These are phyloP conservation scores for Zygosaccharomyces pseudobailii DNA, from an alignment of 1,139 yeast genomes.

Conservation along the genomic window DNA sequence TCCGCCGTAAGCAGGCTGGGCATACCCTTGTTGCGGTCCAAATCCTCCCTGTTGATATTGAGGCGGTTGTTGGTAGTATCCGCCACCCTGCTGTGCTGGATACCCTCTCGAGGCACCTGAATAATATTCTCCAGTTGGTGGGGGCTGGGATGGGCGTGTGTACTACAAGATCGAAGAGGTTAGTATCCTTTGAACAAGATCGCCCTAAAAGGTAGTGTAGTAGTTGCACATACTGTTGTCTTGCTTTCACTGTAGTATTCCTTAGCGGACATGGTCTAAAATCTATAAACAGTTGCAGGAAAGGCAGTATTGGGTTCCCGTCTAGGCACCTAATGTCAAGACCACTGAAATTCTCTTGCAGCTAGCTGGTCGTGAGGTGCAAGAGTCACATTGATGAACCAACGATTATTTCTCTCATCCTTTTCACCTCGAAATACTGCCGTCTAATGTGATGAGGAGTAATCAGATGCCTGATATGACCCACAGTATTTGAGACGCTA, in stretches of 20 bases:
- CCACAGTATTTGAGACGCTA: too few species aligned
- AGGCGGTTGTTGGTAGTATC: slow-evolving; percentile 8
- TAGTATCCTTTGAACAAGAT: background rate
- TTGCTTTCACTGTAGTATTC: slow-evolving; percentile 27
- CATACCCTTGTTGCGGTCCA: slow-evolving; percentile 10
- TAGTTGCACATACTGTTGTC: slow-evolving; percentile 19
- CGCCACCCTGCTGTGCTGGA: slow-evolving; percentile 10
- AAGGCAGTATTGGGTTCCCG: background rate
- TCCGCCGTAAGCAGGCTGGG: slow-evolving; percentile 34
- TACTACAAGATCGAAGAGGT: slow-evolving; percentile 5
- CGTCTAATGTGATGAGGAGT: background rate
- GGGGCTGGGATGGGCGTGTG: slow-evolving; percentile 11
- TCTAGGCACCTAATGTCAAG: background rate
- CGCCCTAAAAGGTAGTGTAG: background rate
- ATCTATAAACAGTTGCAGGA: background rate
- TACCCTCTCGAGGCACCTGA: slow-evolving; percentile 6
- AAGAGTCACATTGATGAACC: background rate
- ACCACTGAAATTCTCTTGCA: background rate
- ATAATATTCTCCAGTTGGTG: slow-evolving; percentile 9
- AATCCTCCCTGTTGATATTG: slow-evolving; percentile 13
- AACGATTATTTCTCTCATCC: background rate
- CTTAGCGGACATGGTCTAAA: slow-evolving; percentile 25
- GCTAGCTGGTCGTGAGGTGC: background rate
- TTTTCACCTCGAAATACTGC: background rate
- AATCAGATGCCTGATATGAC: background rate